phyloP scores from a whole-genome alignment of 2,329 filamentous ascomycete species.

The Paecilomyces fulvus region DNA sequence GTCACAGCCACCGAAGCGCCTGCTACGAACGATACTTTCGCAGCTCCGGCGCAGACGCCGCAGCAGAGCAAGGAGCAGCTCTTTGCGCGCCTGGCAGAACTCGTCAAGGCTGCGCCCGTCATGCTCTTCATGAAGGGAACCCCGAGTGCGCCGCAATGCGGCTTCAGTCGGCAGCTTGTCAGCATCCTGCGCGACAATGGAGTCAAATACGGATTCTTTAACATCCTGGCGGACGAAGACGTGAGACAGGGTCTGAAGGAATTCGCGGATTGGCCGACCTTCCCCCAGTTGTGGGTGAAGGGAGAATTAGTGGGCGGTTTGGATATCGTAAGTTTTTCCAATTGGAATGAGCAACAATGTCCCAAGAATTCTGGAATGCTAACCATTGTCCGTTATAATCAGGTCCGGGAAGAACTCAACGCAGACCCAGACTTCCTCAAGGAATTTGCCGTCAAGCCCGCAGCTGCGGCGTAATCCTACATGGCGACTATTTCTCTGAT shows the following conservation, averaged over 20 bases:
- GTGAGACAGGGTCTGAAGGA: slow-evolving; percentile 94
- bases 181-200: slow-evolving; percentile 76
- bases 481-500: not conserved
- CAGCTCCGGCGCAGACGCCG: slow-evolving; percentile 14
- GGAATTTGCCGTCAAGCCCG: slow-evolving; percentile 51
- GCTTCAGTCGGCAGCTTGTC: slow-evolving; percentile 87
- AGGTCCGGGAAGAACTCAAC: slow-evolving; percentile 91
- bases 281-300: slow-evolving; percentile 85
- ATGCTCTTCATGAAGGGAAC: slow-evolving; percentile 99
- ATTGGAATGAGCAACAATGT: not conserved
- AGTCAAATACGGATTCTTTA: slow-evolving; percentile 98
- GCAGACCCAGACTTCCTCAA: slow-evolving; percentile 76
- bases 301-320: slow-evolving; percentile 88
- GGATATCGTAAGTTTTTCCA: slow-evolving; percentile 68
- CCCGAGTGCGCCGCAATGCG: slow-evolving; percentile 76
- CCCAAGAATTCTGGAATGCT: slow-evolving; percentile 4
- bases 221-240: slow-evolving; percentile 95
- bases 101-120: slow-evolving; percentile 91
- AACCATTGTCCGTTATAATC: slow-evolving; percentile 4
- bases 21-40: slow-evolving; percentile 15
- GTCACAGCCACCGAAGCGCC: slow-evolving; percentile 18
- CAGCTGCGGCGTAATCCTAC: slow-evolving; percentile 8
- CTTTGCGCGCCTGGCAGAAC: slow-evolving; percentile 66
- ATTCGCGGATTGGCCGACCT: slow-evolving; percentile 98
- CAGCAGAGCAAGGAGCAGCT: slow-evolving; percentile 70